phyloP scores from a whole-genome alignment of 305 asterid species.

The Plantago coronopus region DNA sequence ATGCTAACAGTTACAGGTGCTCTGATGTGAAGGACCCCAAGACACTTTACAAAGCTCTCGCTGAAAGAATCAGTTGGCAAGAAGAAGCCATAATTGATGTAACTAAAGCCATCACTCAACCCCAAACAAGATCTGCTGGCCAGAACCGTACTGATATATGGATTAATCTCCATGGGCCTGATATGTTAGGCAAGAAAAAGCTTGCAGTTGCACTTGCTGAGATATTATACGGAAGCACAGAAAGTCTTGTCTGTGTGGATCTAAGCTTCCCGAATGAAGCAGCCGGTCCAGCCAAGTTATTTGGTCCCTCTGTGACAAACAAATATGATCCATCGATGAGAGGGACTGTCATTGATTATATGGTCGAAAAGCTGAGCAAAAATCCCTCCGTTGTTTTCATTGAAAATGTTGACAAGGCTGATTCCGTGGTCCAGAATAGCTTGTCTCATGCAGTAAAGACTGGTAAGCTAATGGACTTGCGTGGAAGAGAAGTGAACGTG shows the following conservation, averaged over 20 bases:
- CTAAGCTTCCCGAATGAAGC: slow-evolving; percentile 43
- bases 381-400: slow-evolving; percentile 65
- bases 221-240: slow-evolving; percentile 46
- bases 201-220: slow-evolving; percentile 60
- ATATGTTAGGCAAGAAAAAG: slow-evolving; percentile 59
- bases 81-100: slow-evolving; percentile 56
- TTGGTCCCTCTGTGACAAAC: slow-evolving; percentile 31
- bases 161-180: slow-evolving; percentile 65
- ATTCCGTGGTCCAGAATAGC: slow-evolving; percentile 56
- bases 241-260: slow-evolving; percentile 52
- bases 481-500: slow-evolving; percentile 59
- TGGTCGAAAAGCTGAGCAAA: slow-evolving; percentile 62
- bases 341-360: slow-evolving; percentile 61
- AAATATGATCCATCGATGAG: slow-evolving; percentile 43
- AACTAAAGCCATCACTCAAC: slow-evolving; percentile 40
- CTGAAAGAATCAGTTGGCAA: slow-evolving; percentile 50
- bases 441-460: slow-evolving; percentile 52
- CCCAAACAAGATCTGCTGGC: slow-evolving; percentile 24
- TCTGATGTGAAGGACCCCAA: slow-evolving; percentile 45
- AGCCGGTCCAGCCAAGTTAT: slow-evolving; percentile 22
- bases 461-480: slow-evolving; percentile 54
- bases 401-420: slow-evolving; percentile 72
- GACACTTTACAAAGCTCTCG: slow-evolving; percentile 43
- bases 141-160: slow-evolving; percentile 47
- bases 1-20: slow-evolving; percentile 17